Conservation (phyloP, 2,329 filamentous ascomycete genomes). For the Dactylellina sp. region DNA sequence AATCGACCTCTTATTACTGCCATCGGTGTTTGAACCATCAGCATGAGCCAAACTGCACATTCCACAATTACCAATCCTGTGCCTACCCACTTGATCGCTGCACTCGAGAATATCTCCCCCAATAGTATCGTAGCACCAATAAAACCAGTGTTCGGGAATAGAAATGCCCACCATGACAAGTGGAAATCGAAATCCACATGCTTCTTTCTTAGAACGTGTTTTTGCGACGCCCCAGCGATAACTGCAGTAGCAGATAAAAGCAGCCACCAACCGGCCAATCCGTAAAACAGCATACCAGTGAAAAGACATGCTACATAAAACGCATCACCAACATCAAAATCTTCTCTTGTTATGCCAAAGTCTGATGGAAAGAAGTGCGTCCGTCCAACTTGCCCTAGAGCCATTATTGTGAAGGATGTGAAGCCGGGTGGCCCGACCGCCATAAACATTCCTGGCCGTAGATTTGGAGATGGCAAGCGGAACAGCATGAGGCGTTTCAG, state of each 20-base stretch:
- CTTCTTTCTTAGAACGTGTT: slow-evolving; percentile 40
- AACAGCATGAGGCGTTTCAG: slow-evolving; percentile 52
- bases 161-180: slow-evolving; percentile 73
- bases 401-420: slow-evolving; percentile 47
- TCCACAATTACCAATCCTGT: slow-evolving; percentile 70
- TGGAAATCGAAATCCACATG: slow-evolving; percentile 62
- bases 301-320: slow-evolving; percentile 43
- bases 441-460: slow-evolving; percentile 54
- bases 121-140: slow-evolving; percentile 72
- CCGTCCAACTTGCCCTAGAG: slow-evolving; percentile 28
- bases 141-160: slow-evolving; percentile 75
- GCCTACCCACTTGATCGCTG: slow-evolving; percentile 69
- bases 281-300: slow-evolving; percentile 46
- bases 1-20: slow-evolving; percentile 69
- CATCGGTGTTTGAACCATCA: slow-evolving; percentile 67
- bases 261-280: slow-evolving; percentile 51
- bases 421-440: slow-evolving; percentile 47
- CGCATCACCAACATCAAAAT: slow-evolving; percentile 37
- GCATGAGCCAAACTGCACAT: slow-evolving; percentile 70
- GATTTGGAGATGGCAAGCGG: slow-evolving; percentile 45
- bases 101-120: slow-evolving; percentile 68
- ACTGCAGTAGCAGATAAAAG: slow-evolving; percentile 40
- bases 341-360: slow-evolving; percentile 14
- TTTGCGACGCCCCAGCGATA: slow-evolving; percentile 36
- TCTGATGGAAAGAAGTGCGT: slow-evolving; percentile 38